phyloP scores from a whole-genome alignment of 495 filamentous ascomycete genomes.

The Penicillium simplicissimum region DNA sequence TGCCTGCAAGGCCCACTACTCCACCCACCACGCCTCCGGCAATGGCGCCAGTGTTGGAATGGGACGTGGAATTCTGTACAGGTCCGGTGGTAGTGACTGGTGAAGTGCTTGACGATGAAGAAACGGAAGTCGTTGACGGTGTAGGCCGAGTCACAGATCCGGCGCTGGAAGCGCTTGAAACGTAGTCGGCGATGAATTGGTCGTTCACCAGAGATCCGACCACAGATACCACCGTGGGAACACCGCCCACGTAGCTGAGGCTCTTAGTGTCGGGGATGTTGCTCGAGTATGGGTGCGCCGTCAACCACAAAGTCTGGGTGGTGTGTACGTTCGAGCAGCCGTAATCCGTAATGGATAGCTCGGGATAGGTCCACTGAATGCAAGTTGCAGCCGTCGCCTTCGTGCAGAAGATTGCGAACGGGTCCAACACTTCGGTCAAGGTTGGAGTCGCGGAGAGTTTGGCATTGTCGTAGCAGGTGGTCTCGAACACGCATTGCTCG shows the following conservation, averaged over 20 bases:
- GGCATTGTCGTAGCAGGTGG: constrained; percentile 15
- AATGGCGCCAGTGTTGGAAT: constrained; percentile 14
- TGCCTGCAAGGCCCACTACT: constrained; percentile 17
- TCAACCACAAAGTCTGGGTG: constrained; percentile 7
- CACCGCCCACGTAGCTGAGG: not conserved
- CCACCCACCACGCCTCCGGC: constrained; percentile 21
- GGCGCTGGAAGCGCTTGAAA: not conserved
- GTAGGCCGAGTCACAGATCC: not conserved
- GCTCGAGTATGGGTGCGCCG: not conserved
- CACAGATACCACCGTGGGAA: constrained; percentile 1
- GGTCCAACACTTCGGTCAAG: not conserved
- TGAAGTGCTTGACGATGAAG: not conserved
- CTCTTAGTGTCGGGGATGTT: not conserved
- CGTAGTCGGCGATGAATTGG: not conserved
- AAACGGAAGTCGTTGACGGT: not conserved
- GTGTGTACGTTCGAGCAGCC: constrained; percentile 9
- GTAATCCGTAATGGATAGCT: constrained; percentile 14
- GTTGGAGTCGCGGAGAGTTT: constrained; percentile 10
- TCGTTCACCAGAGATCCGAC: not conserved
- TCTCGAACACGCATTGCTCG: constrained; percentile 12
- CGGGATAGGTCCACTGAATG: constrained; percentile 16
- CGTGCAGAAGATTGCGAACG: constrained; percentile 15
- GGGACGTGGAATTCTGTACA: not conserved
- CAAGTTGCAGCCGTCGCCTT: not conserved
- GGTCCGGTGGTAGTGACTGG: not conserved